Conservation (phyloP, 768 basidiomycete genomes). For the Hypsizygus marmoreus region DNA sequence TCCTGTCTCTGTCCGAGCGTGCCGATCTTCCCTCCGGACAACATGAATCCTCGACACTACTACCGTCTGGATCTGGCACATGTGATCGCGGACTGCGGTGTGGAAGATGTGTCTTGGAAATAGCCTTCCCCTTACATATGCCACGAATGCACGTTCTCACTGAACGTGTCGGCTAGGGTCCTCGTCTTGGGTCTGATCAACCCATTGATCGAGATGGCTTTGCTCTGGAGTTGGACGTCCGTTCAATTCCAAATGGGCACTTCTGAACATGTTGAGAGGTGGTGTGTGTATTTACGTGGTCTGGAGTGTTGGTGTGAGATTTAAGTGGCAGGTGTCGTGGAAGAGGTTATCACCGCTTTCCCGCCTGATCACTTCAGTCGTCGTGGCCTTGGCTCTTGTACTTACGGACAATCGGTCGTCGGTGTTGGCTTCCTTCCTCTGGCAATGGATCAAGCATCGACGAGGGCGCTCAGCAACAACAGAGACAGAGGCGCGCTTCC, state of each 20-base stretch:
- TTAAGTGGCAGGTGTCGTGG: slow-evolving; percentile 20
- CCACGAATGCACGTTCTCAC: too few species aligned
- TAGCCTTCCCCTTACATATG: too few species aligned
- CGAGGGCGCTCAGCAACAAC: slow-evolving; percentile 19
- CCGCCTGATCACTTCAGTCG: slow-evolving; percentile 15
- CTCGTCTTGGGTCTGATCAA: too few species aligned
- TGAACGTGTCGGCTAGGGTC: too few species aligned
- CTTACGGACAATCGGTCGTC: slow-evolving; percentile 2
- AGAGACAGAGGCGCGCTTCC: slow-evolving; percentile 45
- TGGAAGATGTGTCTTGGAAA: not conserved
- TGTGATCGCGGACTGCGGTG: not conserved
- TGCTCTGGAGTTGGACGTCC: slow-evolving; percentile 17
- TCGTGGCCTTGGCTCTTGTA: not conserved
- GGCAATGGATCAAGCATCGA: slow-evolving; percentile 18
- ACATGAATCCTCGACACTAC: not conserved
- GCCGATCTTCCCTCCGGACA: slow-evolving; percentile 14
- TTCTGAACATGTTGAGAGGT: slow-evolving; percentile 1
- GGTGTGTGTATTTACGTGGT: slow-evolving; percentile 4
- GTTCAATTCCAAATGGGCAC: too few species aligned
- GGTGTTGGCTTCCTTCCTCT: too few species aligned
- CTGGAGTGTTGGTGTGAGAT: slow-evolving; percentile 9
- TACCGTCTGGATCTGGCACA: not conserved
- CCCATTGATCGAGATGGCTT: slow-evolving; percentile 17
- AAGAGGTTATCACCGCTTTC: slow-evolving; percentile 17
- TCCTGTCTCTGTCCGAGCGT: slow-evolving; percentile 42